Evolutionary conservation across 1,284 basidiomycete genomes (phyloP).

Genomic region (Fistulinella cinereoalba): DNA sequence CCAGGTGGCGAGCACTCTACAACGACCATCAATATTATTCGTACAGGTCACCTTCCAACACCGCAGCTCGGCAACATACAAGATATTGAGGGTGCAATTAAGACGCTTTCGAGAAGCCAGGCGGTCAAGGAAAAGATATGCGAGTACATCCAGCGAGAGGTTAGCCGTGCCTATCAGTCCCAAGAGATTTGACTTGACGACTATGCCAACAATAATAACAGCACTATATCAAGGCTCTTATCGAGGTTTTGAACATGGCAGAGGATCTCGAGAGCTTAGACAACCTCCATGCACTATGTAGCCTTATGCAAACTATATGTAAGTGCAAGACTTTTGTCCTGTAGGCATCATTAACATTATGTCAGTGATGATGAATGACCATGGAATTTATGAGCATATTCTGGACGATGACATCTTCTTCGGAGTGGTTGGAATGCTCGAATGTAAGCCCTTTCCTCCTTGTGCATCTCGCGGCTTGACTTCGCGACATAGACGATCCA

Average conservation of each 20-base stretch:
- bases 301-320: conserved; percentile 94
- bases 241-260: conserved; percentile 81
- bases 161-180: conserved; percentile 35
- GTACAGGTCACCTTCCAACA: conserved; percentile 66
- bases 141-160: conserved; percentile 77
- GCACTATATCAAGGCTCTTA: conserved; percentile 87
- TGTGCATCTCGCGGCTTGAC: conserved; percentile 12
- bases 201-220: conserved; percentile 34
- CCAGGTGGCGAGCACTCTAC: conserved; percentile 58
- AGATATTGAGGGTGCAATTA: conserved; percentile 77
- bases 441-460: conserved; percentile 64
- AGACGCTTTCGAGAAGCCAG: conserved; percentile 61
- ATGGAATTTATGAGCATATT: conserved; percentile 92
- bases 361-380: conserved; percentile 94
- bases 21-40: conserved; percentile 60
- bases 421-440: conserved; percentile 93
- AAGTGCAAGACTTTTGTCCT: conserved; percentile 36
- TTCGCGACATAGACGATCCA: conserved; percentile 73
- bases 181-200: background rate
- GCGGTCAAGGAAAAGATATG: conserved; percentile 75
- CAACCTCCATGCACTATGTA: conserved; percentile 88
- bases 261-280: conserved; percentile 91
- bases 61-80: conserved; percentile 70
- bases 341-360: conserved; percentile 15
- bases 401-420: conserved; percentile 91